Base-by-base conservation (phyloP, 1,284 basidiomycete species). In the Trichosporon sp. region DNA sequence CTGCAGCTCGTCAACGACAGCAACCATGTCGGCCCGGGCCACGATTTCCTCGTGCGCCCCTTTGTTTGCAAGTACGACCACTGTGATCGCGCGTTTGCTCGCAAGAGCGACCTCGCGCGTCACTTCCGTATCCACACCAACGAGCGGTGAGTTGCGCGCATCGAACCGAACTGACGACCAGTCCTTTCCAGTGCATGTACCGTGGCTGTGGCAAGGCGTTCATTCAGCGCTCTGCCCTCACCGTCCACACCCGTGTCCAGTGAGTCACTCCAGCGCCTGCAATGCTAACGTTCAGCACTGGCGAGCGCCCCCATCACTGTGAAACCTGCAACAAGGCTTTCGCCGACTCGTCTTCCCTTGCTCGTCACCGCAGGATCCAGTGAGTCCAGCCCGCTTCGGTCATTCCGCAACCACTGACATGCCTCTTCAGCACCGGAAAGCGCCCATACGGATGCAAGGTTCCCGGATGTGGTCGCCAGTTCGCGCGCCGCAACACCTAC, bases 221-320 rank as follows among this genome's bases (percentile, higher is more conserved):
- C 75, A 83, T 85, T 63, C 83, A 84, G 73, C 75, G 80, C 32
- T 83, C 82, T 4, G 83, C 82, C 5, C 68, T 83, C 68, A 83
- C 82, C 2, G 83, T 84, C 0, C 84, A 85, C 70, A 80, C 78
- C 42, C 77, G 84, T 42, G 81, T 81, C 7, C 85, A 85, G 85
- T 86, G 65, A 78, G 83, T 74, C 25, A 6, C 0, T 42, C 38
- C 31, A 15, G 5, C 4, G n/a, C 9, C 13, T 18, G 18, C 38
- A n/a, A n/a, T n/a, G 1, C 64, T 64, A n/a, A 23, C 62, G 15
- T 32, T 27, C 21, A 84, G 86, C 77, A 86, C 86, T 29, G 87
- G 87, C 51, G 87, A 88, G 74, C 82, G 85, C 63, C 87, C 87
- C 2, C 87, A 88, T 76, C 78, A 82, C 29, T 88, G 87, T 77